Evolutionary conservation across 2,329 filamentous ascomycete species (phyloP).

Genomic region (Huntiella decipiens): DNA sequence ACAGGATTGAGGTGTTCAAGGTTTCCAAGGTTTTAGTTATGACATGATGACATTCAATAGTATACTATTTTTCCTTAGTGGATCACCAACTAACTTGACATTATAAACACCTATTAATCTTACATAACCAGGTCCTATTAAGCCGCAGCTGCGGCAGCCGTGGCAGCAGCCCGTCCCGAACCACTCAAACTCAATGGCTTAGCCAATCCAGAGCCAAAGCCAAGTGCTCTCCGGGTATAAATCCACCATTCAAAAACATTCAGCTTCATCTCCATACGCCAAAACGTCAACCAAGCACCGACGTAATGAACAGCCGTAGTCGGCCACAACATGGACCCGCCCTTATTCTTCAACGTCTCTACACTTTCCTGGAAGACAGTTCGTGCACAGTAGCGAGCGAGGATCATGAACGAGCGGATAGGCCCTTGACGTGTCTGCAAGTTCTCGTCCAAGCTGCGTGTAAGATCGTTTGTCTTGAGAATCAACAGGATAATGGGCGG

Average conservation of each 20-base stretch:
- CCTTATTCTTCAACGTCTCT: constrained; percentile 29
- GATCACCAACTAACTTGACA: background rate
- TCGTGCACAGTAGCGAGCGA: constrained; percentile 47
- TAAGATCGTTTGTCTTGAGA: constrained; percentile 93
- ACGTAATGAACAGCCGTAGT: constrained; percentile 34
- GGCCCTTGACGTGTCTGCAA: constrained; percentile 54
- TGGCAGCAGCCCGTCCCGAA: background rate
- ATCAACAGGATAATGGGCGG: constrained; percentile 87
- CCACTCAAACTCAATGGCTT: constrained; percentile 8
- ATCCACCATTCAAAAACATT: constrained; percentile 45
- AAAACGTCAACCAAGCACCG: constrained; percentile 36
- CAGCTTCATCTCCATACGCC: constrained; percentile 43
- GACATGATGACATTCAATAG: no score
- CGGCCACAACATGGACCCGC: constrained; percentile 39
- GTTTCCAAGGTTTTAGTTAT: background rate
- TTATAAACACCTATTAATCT: background rate
- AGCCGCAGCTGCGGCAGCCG: background rate
- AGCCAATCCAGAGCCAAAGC: constrained; percentile 13
- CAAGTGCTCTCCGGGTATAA: constrained; percentile 29
- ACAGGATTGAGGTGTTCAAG: background rate
- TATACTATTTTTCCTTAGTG: no score
- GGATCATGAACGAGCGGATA: constrained; percentile 46
- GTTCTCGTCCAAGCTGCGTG: constrained; percentile 80
- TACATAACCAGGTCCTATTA: background rate
- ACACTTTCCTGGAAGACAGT: constrained; percentile 47